Conservation (phyloP, 176 grass and related monocot species). For the Melocanna baccifera region DNA sequence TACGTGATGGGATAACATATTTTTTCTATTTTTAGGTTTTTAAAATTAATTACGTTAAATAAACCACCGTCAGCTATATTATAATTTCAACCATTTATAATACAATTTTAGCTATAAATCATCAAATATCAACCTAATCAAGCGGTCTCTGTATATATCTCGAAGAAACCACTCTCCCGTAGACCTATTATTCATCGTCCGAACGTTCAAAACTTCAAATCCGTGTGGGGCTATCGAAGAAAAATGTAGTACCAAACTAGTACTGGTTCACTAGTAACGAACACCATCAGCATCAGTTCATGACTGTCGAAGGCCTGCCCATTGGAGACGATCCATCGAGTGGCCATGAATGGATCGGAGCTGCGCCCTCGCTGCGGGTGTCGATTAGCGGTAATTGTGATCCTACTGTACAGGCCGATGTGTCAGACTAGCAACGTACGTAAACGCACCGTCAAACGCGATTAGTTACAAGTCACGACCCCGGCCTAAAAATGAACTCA, state of each 20-base stretch:
- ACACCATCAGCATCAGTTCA: background rate
- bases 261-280: background rate
- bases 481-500: too few relatives aligned
- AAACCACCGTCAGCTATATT: too few relatives aligned
- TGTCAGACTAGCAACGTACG: background rate
- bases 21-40: too few relatives aligned
- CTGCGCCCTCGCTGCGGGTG: background rate
- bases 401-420: background rate
- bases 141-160: too few relatives aligned
- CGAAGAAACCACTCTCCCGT: background rate
- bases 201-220: background rate
- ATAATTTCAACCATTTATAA: too few relatives aligned
- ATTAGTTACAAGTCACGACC: background rate
- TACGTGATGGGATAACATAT: too few relatives aligned
- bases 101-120: too few relatives aligned
- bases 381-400: background rate
- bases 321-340: background rate
- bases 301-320: too few relatives aligned
- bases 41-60: too few relatives aligned
- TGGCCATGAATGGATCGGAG: background rate
- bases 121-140: too few relatives aligned
- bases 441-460: background rate
- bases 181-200: background rate
- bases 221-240: background rate
- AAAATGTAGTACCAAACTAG: background rate